These are phyloP conservation scores for Cytospora mali DNA, from an alignment of 2,329 filamentous ascomycete species.

Conservation along the genomic window DNA sequence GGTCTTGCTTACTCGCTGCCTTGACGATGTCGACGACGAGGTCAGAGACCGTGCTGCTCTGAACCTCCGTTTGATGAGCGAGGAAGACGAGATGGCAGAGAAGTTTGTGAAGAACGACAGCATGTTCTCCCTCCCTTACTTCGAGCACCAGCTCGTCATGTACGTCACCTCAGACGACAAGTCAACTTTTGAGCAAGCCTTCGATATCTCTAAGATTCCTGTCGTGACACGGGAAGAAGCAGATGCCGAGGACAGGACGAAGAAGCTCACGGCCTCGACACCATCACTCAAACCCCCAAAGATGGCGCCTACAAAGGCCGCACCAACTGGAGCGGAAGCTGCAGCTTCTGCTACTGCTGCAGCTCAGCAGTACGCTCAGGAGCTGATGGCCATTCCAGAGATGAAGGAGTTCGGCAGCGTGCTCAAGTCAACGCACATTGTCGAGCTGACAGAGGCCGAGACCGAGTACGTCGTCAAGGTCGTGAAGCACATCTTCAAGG, in stretches of 20 bases:
- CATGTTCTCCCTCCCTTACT: slow-evolving; percentile 91
- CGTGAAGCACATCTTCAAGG: slow-evolving; percentile 97
- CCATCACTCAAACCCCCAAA: slow-evolving; percentile 94
- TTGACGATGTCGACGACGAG: slow-evolving; percentile 97
- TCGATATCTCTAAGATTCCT: slow-evolving; percentile 89
- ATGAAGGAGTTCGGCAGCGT: slow-evolving; percentile 86
- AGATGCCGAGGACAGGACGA: slow-evolving; percentile 91
- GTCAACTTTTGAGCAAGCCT: slow-evolving; percentile 78
- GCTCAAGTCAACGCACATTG: slow-evolving; percentile 83
- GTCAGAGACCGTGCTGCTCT: slow-evolving; percentile 93
- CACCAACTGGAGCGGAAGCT: slow-evolving; percentile 70
- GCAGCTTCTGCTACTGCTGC: slow-evolving; percentile 76
- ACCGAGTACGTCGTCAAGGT: slow-evolving; percentile 95
- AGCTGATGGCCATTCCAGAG: slow-evolving; percentile 86
- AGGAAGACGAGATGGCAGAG: slow-evolving; percentile 83
- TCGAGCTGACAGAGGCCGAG: slow-evolving; percentile 94
- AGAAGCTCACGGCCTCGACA: slow-evolving; percentile 92
- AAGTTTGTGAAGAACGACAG: slow-evolving; percentile 95
- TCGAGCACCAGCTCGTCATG: slow-evolving; percentile 96
- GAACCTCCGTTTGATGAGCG: slow-evolving; percentile 88
- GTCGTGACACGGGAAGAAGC: slow-evolving; percentile 95
- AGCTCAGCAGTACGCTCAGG: slow-evolving; percentile 86
- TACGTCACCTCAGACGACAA: slow-evolving; percentile 94
- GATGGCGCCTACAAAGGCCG: slow-evolving; percentile 72
- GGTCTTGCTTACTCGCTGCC: slow-evolving; percentile 86